A percentile compares a stretch with the other conserved stretches of the same genome.
Evolutionary conservation across 2,329 filamentous ascomycete species (phyloP).

Genomic region (Colletotrichum navitas): DNA sequence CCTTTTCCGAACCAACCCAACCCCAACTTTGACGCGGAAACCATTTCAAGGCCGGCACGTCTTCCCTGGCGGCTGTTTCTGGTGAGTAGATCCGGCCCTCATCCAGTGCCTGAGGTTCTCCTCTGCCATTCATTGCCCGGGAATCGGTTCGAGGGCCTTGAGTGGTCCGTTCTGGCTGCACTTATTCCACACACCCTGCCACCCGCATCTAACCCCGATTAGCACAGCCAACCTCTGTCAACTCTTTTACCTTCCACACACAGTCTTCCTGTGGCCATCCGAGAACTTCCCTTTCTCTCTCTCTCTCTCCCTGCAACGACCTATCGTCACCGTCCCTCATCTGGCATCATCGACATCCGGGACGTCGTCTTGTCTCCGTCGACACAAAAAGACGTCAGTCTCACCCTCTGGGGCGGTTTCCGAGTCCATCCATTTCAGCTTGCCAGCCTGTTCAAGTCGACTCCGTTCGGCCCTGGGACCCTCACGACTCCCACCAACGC

Average conservation of each 20-base stretch:
- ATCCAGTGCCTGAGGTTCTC: slow-evolving; percentile 29
- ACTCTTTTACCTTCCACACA: slow-evolving; percentile 8
- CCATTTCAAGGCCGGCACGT: neutral
- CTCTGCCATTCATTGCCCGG: slow-evolving; percentile 30
- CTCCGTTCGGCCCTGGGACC: neutral
- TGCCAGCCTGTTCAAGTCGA: neutral
- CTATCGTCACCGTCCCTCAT: neutral
- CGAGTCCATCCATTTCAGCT: no score
- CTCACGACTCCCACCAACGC: slow-evolving; percentile 5
- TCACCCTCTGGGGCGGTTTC: neutral
- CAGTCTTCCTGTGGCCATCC: slow-evolving; percentile 20
- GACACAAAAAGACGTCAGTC: neutral
- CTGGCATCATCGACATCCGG: neutral
- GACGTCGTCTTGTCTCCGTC: neutral
- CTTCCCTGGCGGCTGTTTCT: neutral
- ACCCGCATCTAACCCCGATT: slow-evolving; percentile 37
- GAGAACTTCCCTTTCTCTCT: neutral
- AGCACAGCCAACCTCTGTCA: slow-evolving; percentile 30
- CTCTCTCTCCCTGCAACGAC: slow-evolving; percentile 2
- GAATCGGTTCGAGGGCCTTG: slow-evolving; percentile 27
- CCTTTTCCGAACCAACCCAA: neutral
- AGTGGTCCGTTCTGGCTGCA: slow-evolving; percentile 37
- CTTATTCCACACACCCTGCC: slow-evolving; percentile 33
- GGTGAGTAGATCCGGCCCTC: slow-evolving; percentile 19
- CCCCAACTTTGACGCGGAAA: neutral